Percentiles rank a stretch among this genome's conserved stretches.
Evolutionary conservation across 345 rosid genomes (phyloP).

Genomic region (Eucalyptus regnans): DNA sequence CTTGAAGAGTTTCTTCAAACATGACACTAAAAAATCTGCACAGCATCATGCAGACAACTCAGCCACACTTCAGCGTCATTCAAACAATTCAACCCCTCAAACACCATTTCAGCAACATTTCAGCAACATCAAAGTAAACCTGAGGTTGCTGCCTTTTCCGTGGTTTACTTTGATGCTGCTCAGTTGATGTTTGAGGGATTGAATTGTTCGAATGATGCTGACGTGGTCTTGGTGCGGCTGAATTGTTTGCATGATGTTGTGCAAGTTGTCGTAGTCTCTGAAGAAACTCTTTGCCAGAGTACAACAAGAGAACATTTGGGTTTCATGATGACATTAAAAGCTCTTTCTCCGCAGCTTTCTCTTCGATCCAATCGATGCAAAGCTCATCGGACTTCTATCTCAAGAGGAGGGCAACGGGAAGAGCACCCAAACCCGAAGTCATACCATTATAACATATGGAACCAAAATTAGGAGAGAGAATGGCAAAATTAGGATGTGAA

Average conservation of each 20-base stretch:
- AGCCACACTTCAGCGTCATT: too few species aligned
- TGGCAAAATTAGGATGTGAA: background rate
- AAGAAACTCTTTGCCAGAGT: background rate
- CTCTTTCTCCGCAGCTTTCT: background rate
- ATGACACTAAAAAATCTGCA: too few species aligned
- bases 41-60: too few species aligned
- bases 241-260: background rate
- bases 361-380: background rate
- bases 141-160: background rate
- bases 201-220: rapidly evolving
- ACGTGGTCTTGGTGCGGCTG: background rate
- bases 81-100: too few species aligned
- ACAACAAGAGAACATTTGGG: rapidly evolving
- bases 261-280: background rate
- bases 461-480: background rate
- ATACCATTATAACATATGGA: too few species aligned
- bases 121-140: too few species aligned
- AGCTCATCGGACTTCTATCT: background rate
- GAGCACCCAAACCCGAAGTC: background rate
- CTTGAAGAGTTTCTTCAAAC: too few species aligned
- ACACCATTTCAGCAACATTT: too few species aligned
- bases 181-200: background rate
- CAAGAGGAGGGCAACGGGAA: background rate
- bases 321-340: background rate
- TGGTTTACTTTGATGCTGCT: background rate